Evolutionary conservation across 169 alveolate species (phyloP), one percentile per base, ranked within the genome.

Genomic region (Plasmodium chabaudi): DNA sequence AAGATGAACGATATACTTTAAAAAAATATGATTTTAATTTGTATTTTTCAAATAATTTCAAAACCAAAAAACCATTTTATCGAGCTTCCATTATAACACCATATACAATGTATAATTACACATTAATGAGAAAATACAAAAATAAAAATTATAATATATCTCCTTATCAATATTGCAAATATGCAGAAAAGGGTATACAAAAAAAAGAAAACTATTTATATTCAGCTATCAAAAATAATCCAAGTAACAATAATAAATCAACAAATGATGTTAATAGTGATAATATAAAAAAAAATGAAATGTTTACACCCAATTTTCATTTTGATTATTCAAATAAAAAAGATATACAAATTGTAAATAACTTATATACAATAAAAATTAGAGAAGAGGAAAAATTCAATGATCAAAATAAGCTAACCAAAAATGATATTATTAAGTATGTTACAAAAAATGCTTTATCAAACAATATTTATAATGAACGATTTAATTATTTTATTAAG

Each of bases 1-100:
- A 44, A 47, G 15, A 47, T 72, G 61, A 9, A 27, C 42, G 0
- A 34, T 72, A 71, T 17, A 34, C n/a, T 56, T 57, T 72, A 55
- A 42, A 46, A 17, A 72, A 34, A 56, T 2, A 34, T 9, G 39
- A 72, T 47, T 56, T 25, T 63, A 19, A 39, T 57, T 19, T n/a
- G 39, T 57, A 56, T 25, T 72, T 72, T 72, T 72, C 53, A 34
- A 72, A 72, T 23, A 27, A 56, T 57, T 21, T 21, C 34, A 57
- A 72, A 27, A 44, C 15, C 39, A 57, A 61, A 47, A 39, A 70
- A 21, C 4, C 23, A 21, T 63, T 34, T 27, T 15, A 12, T 15
- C 47, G 49, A n/a, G 46, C 21, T 19, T 61, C 57, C 44, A 72
- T 72, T 12, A 55, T 72, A n/a, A 72, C 87, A 9, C 42, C 87